A percentile compares a stretch with the other conserved stretches of the same genome.
phyloP scores from a whole-genome alignment of 2,329 filamentous ascomycete genomes.

The Ceratocystis alfenasii region DNA sequence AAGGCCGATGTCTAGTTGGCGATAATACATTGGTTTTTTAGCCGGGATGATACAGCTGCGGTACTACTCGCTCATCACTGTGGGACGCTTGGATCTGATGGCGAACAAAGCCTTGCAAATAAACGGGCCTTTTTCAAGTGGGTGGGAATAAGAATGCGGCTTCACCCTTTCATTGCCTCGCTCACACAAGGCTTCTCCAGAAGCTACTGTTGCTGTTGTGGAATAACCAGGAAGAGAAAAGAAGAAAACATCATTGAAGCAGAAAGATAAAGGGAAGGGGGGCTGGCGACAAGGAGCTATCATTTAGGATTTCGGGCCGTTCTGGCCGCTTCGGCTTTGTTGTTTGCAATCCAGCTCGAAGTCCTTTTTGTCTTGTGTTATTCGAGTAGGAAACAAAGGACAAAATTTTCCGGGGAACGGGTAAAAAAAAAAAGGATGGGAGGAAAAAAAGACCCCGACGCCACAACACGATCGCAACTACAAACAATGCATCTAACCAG shows the following conservation, averaged over 20 bases:
- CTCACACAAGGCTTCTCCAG: background rate
- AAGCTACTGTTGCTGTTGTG: background rate
- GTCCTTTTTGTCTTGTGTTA: background rate
- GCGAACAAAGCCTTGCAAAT: background rate
- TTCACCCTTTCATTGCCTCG: background rate
- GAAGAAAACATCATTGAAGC: conserved; percentile 1
- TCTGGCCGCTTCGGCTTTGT: conserved; percentile 2
- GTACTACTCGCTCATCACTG: background rate
- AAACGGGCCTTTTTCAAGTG: conserved; percentile 4
- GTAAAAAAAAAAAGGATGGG: background rate
- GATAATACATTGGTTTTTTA: background rate
- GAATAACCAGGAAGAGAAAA: conserved; percentile 3
- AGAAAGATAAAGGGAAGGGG: background rate
- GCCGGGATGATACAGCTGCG: background rate
- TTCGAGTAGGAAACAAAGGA: background rate
- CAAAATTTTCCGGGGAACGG: background rate
- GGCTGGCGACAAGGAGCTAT: background rate
- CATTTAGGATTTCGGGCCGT: conserved; percentile 15
- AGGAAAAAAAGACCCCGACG: background rate
- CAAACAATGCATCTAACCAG: conserved; percentile 10
- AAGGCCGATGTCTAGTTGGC: background rate
- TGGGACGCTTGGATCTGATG: background rate
- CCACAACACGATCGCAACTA: background rate
- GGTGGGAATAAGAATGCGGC: background rate
- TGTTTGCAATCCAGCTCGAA: background rate